A percentile compares a stretch with the other conserved stretches of the same genome.
Conservation (phyloP, 2,329 filamentous ascomycete species). For the Ophiocordyceps camponoti-floridani region DNA sequence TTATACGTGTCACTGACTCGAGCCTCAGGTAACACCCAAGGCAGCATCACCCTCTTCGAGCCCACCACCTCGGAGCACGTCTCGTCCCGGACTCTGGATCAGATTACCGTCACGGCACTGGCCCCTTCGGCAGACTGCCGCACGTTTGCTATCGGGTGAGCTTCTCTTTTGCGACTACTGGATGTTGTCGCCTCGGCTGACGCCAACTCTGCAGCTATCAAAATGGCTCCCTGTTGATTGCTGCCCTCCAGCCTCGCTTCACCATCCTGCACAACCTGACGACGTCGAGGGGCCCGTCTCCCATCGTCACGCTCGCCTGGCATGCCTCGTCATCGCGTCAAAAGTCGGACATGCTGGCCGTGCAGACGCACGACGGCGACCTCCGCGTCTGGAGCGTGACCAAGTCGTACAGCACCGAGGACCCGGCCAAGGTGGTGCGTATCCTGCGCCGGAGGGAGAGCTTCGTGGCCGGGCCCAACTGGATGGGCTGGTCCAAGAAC, state of each 20-base stretch:
- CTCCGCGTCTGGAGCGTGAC: constrained; percentile 92
- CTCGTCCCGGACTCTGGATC: constrained; percentile 72
- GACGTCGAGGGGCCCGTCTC: constrained; percentile 67
- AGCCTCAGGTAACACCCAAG: constrained; percentile 64
- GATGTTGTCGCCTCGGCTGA: constrained; percentile 2
- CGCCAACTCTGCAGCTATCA: constrained; percentile 48
- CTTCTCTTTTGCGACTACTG: too few species aligned
- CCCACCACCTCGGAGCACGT: constrained; percentile 85
- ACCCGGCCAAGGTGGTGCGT: constrained; percentile 75
- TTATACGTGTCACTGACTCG: not conserved
- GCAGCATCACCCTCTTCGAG: constrained; percentile 88
- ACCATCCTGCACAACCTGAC: constrained; percentile 86
- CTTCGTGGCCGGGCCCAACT: constrained; percentile 60
- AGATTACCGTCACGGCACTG: constrained; percentile 85
- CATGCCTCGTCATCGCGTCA: constrained; percentile 91
- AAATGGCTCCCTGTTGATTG: constrained; percentile 86
- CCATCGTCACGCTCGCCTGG: constrained; percentile 78
- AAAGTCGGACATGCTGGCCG: constrained; percentile 94
- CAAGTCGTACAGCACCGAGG: constrained; percentile 52
- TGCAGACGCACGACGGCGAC: constrained; percentile 82
- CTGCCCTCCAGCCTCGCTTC: constrained; percentile 76
- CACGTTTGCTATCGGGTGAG: constrained; percentile 96
- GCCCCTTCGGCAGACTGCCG: constrained; percentile 79
- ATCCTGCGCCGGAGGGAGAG: constrained; percentile 68
- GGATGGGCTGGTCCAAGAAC: constrained; percentile 98